Evolutionary conservation across 345 rosid species (phyloP).

Genomic region (Mallotus nudiflorus): DNA sequence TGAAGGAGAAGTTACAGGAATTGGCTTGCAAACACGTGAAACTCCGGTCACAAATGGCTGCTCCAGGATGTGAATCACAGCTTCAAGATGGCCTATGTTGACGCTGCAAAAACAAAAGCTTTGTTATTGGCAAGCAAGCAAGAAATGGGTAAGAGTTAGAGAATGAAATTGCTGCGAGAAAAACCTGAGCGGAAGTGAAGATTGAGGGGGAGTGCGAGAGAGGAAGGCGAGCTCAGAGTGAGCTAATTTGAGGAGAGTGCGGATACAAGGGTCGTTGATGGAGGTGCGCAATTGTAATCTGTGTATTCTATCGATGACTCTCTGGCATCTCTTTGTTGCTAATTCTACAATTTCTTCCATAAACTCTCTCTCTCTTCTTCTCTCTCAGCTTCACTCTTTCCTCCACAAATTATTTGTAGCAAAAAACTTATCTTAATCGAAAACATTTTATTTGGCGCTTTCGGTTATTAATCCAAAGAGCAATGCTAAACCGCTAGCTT

Average conservation of each 20-base stretch:
- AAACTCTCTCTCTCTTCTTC: too few relatives aligned
- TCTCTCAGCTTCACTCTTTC: too few relatives aligned
- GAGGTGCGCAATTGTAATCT: slow-evolving; percentile 35
- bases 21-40: slow-evolving; percentile 77
- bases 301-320: slow-evolving; percentile 42
- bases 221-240: slow-evolving; percentile 76
- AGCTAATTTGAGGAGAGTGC: slow-evolving; percentile 69
- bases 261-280: slow-evolving; percentile 46
- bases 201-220: slow-evolving; percentile 40
- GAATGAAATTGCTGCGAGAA: neutral
- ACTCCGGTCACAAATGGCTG: slow-evolving; percentile 62
- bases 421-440: too few relatives aligned
- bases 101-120: slow-evolving; percentile 35
- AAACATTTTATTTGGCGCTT: too few relatives aligned
- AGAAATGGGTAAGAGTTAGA: too few relatives aligned
- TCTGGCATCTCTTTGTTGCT: slow-evolving; percentile 55
- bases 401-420: too few relatives aligned
- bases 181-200: slow-evolving; percentile 45
- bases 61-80: slow-evolving; percentile 57
- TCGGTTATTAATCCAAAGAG: too few relatives aligned
- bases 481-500: too few relatives aligned
- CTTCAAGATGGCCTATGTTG: slow-evolving; percentile 83
- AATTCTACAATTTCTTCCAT: slow-evolving; percentile 28
- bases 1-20: slow-evolving; percentile 30
- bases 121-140: too few relatives aligned